Base-by-base conservation (phyloP, 208 protist species). In the Tritrichomonas musculus region DNA sequence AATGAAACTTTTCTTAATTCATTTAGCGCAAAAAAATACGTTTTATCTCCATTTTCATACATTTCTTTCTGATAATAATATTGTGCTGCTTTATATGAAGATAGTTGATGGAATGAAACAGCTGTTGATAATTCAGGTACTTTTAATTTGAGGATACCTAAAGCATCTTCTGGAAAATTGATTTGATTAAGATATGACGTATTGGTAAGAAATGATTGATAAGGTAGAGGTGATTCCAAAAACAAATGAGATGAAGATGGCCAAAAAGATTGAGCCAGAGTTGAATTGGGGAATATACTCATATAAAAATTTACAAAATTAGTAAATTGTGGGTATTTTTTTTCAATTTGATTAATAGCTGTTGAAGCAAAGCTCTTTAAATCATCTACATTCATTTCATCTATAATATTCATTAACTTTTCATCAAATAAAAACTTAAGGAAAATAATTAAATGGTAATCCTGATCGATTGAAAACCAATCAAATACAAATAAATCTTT, bases 81-180 rank as follows among this genome's bases (percentile, higher is more conserved):
- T 53, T 57, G 27, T 13, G 77, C 77, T 22, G 77, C 77, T 60
- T 88, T 88, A n/a, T 60, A 88, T 4, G 33, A 44, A 39, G 77
- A 44, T n/a, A 88, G 47, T 57, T 88, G 77, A 88, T 88, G 77
- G 57, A 44, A 88, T 57, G 47, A 33, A 57, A 39, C 77, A 39
- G 77, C 77, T 33, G 8, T 57, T 0, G 1, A 39, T 4, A 57
- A 36, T 17, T 88, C 30, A 9, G 44, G 20, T n/a, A 53, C 33
- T 57, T 88, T 57, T 14, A 20, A 20, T 57, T 88, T 88, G 9
- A 88, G 13, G 17, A 88, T 13, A 39, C 77, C 77, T 8, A 88
- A 36, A 20, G 77, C 41, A 57, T 88, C 77, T 60, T 88, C 77
- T 20, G 14, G 44, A 14, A 88, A 88, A 36, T 88, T 88, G 5